Percentiles rank a stretch among this genome's conserved stretches.
These are phyloP conservation scores for Diaporthe vexans DNA, from an alignment of 2,329 filamentous ascomycete genomes.

Conservation along the genomic window DNA sequence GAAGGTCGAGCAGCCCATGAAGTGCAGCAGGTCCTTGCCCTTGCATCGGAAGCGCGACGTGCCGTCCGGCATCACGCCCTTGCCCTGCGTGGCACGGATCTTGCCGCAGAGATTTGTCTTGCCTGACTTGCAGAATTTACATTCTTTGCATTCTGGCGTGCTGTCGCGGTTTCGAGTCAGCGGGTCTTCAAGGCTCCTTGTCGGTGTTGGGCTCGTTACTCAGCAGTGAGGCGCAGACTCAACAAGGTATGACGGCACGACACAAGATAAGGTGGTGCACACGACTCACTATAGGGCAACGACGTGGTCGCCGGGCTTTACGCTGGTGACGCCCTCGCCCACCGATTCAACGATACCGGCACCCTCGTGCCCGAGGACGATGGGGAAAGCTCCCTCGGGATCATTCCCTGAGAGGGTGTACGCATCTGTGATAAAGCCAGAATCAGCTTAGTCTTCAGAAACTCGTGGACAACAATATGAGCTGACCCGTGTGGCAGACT, in stretches of 20 bases:
- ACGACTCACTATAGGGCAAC: constrained; percentile 83
- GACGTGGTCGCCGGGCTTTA: constrained; percentile 94
- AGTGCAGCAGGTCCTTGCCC: constrained; percentile 95
- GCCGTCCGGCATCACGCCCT: constrained; percentile 96
- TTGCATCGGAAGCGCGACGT: constrained; percentile 95
- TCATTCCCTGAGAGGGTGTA: constrained; percentile 98
- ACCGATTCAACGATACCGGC: constrained; percentile 94
- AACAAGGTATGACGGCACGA: background rate
- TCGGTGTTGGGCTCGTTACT: constrained; percentile 15
- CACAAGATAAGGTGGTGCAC: constrained; percentile 4
- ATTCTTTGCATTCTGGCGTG: constrained; percentile 96
- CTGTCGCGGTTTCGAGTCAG: constrained; percentile 58
- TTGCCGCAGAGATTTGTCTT: constrained; percentile 99
- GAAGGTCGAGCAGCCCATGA: constrained; percentile 99
- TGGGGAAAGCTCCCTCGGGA: constrained; percentile 93
- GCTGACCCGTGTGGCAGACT: constrained; percentile 87
- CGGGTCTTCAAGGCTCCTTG: background rate
- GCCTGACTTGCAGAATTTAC: constrained; percentile 98
- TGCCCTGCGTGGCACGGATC: constrained; percentile 96
- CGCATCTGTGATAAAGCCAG: constrained; percentile 71
- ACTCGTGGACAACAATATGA: constrained; percentile 39
- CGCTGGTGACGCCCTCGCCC: constrained; percentile 93
- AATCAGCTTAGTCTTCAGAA: background rate
- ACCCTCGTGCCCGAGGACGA: constrained; percentile 91
- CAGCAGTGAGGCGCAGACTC: background rate